A percentile compares a stretch with the other conserved stretches of the same genome.
These are phyloP conservation scores for Alternaria brassicicola DNA, from an alignment of 2,329 filamentous ascomycete species.

Conservation along the genomic window DNA sequence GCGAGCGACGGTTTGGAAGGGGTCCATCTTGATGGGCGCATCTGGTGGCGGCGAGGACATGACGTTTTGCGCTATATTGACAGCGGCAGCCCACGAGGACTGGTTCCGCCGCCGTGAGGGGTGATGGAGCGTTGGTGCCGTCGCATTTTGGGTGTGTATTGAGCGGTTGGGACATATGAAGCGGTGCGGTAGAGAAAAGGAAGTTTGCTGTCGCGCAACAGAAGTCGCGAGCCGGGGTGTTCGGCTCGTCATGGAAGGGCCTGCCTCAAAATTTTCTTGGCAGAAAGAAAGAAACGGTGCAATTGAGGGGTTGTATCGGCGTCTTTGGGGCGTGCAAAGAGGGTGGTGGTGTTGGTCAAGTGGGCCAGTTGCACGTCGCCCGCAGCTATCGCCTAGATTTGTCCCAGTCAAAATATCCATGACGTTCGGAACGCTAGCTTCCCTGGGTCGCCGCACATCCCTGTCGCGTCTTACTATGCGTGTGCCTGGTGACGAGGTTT, in stretches of 20 bases:
- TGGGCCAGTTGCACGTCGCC: constrained; percentile 1
- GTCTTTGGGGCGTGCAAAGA: constrained; percentile 7
- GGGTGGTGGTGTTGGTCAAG: constrained; percentile 8
- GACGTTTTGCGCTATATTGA: constrained; percentile 70
- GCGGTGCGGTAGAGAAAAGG: constrained; percentile 22
- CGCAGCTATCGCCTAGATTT: constrained; percentile 20
- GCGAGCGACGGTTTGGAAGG: constrained; percentile 86
- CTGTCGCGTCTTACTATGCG: neutral
- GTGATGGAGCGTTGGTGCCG: constrained; percentile 41
- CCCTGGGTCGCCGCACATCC: constrained; percentile 7
- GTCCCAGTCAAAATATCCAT: constrained; percentile 13
- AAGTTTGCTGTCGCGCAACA: constrained; percentile 32
- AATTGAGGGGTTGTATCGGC: constrained; percentile 31
- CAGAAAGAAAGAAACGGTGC: constrained; percentile 14
- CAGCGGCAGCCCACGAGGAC: constrained; percentile 78
- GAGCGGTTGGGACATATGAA: constrained; percentile 32
- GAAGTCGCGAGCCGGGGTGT: constrained; percentile 46
- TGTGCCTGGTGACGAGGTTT: neutral
- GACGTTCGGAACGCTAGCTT: constrained; percentile 16
- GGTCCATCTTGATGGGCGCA: constrained; percentile 78
- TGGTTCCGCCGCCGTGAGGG: constrained; percentile 55
- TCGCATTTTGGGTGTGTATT: constrained; percentile 4
- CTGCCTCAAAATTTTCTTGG: constrained; percentile 1
- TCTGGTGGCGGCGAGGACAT: constrained; percentile 67
- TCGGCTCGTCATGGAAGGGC: constrained; percentile 40